These are phyloP conservation scores for Diaporthe humulicola DNA, from an alignment of 2,329 filamentous ascomycete species.

Conservation along the genomic window DNA sequence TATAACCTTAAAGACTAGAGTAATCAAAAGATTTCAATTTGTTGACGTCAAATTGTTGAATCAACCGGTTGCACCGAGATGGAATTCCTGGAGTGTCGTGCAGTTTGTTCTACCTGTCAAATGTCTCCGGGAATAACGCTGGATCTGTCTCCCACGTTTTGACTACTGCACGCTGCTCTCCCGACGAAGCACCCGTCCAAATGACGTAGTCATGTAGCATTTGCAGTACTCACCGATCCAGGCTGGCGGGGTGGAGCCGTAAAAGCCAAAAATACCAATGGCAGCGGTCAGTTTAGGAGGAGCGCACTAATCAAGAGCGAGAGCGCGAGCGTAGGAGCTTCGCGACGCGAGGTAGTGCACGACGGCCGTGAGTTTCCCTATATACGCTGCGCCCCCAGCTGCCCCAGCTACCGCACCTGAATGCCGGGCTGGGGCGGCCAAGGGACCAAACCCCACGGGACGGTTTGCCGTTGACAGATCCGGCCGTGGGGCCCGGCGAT, in stretches of 20 bases:
- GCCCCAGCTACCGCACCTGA: constrained; percentile 16
- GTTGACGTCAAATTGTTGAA: too few relatives aligned
- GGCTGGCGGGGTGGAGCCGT: neutral
- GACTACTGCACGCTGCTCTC: neutral
- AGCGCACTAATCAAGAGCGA: neutral
- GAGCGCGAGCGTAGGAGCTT: constrained; percentile 1
- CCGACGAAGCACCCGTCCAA: neutral
- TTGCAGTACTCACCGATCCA: neutral
- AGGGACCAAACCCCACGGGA: constrained; percentile 18
- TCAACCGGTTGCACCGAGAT: neutral
- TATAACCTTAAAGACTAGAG: too few relatives aligned
- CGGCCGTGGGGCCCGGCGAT: neutral
- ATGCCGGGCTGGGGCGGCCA: constrained; percentile 26
- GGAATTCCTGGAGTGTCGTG: neutral
- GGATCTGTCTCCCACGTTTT: neutral
- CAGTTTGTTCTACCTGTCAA: neutral
- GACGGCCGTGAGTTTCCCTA: neutral
- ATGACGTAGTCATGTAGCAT: constrained; percentile 9
- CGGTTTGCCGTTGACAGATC: neutral
- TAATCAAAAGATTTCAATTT: too few relatives aligned
- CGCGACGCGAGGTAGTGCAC: constrained; percentile 19
- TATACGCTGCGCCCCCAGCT: neutral
- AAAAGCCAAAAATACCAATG: neutral
- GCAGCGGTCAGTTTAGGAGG: constrained; percentile 1
- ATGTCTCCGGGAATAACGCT: neutral